phyloP scores from a whole-genome alignment of 305 asterid genomes.

The Fraxinus latifolia region DNA sequence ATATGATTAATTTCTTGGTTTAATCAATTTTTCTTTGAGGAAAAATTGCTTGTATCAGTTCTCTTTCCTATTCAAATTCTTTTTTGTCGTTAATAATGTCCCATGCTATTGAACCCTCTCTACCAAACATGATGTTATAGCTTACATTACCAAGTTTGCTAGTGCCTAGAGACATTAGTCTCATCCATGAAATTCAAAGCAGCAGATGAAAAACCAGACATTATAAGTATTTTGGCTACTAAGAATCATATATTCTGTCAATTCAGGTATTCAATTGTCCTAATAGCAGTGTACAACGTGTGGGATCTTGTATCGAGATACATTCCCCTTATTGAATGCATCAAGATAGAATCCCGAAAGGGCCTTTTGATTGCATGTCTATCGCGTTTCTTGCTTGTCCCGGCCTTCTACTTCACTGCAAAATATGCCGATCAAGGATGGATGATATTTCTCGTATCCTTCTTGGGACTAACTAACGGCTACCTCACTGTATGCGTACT shows the following conservation, averaged over 20 bases:
- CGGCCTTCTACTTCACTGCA: slow-evolving; percentile 87
- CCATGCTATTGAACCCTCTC: not conserved
- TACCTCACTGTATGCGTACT: slow-evolving; percentile 75
- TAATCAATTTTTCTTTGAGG: not conserved
- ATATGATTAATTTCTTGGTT: not conserved
- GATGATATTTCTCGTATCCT: slow-evolving; percentile 69
- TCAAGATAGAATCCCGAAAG: slow-evolving; percentile 52
- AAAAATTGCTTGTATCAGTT: not conserved
- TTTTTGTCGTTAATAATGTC: not conserved
- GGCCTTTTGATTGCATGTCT: slow-evolving; percentile 44
- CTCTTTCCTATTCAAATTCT: not conserved
- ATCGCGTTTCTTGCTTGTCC: slow-evolving; percentile 64
- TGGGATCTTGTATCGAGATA: slow-evolving; percentile 74
- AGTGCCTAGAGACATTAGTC: not conserved
- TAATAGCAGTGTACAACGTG: slow-evolving; percentile 73
- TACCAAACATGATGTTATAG: not conserved
- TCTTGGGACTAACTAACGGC: slow-evolving; percentile 76
- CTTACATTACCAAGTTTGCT: not conserved
- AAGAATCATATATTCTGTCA: not conserved
- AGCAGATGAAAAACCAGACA: not conserved
- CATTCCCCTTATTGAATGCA: slow-evolving; percentile 44
- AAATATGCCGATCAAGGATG: slow-evolving; percentile 85
- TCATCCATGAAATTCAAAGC: not conserved
- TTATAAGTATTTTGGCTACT: not conserved
- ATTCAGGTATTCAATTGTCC: slow-evolving; percentile 65